Base-by-base conservation (phyloP, 768 basidiomycete genomes). In the Boletus sp. region DNA sequence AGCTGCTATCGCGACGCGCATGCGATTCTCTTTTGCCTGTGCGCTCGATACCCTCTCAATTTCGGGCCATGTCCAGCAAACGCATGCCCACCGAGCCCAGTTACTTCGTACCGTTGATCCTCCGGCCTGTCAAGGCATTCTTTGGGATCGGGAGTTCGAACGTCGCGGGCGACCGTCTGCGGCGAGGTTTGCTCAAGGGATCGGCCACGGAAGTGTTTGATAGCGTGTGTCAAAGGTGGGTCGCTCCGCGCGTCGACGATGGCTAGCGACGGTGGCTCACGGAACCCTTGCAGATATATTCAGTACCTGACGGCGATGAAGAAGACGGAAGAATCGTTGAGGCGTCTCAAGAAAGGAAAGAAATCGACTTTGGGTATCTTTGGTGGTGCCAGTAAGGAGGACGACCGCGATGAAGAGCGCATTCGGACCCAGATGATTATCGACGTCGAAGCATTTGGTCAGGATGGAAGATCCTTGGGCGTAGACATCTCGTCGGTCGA, bases 311-410 rank as follows among this genome's bases (percentile, higher is more conserved):
- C 85, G 10, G 83, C 84, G 1, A 93, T 95, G 82, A 90, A 86
- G 71, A 96, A 96, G 77, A 92, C 92, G 8, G 94, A 98, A 61
- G 94, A 94, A 67, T 89, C 92, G 11, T 75, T 98, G 28, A 80
- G 88, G 39, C 82, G 90, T 37, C 79, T 96, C 63, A 94, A 94
- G 68, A 96, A 91, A 70, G 89, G 90, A 44, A 92, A 91, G 66
- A 92, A 88, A 62, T 76, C 78, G 0, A 78, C 85, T 0, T 90
- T 92, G 70, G 91, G 92, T 4, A 77, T 97, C 28, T 97, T 98
- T 64, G 83, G 89, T 30, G 76, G 74, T 47, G 60, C 79, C 4
- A 69, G 69, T 44, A 82, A 77, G 49, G 83, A 83, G 10, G 90
- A 92, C 52, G 84, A 82, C 5, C 82, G 82, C 50, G 94, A 96